Conservation (phyloP, 306 rosid species). For the Quercus dentata region DNA sequence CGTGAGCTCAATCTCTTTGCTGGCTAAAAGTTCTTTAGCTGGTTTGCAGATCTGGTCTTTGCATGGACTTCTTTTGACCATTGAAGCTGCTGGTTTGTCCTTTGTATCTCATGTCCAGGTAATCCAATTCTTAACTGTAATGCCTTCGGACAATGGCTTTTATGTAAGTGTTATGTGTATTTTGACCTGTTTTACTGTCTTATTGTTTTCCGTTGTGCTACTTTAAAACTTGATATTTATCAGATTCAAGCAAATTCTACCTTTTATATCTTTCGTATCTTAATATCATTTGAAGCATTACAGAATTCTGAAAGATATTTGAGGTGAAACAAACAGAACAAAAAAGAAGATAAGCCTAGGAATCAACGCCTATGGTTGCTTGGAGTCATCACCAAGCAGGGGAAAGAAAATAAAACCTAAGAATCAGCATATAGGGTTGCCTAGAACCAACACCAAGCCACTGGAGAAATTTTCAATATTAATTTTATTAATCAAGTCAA, state of each 20-base stretch:
- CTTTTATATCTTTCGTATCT: neutral
- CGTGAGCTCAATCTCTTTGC: slow-evolving; percentile 76
- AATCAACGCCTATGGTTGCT: too few species aligned
- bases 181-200: neutral
- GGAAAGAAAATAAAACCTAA: too few species aligned
- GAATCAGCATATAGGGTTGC: too few species aligned
- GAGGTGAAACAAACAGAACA: too few species aligned
- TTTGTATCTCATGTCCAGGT: slow-evolving; percentile 98
- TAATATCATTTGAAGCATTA: neutral
- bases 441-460: too few species aligned
- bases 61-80: slow-evolving; percentile 95
- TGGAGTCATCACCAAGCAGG: too few species aligned
- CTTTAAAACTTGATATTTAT: neutral
- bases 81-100: slow-evolving; percentile 98
- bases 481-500: too few species aligned
- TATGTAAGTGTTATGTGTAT: neutral
- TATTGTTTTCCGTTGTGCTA: neutral
- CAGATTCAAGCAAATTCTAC: neutral
- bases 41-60: slow-evolving; percentile 91
- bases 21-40: slow-evolving; percentile 78
- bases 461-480: too few species aligned
- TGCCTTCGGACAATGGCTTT: slow-evolving; percentile 5
- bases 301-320: too few species aligned
- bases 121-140: slow-evolving; percentile 21
- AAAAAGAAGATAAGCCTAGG: too few species aligned